phyloP scores from a whole-genome alignment of 2,329 filamentous ascomycete species.

The Paracorniculantispora psalliotae region DNA sequence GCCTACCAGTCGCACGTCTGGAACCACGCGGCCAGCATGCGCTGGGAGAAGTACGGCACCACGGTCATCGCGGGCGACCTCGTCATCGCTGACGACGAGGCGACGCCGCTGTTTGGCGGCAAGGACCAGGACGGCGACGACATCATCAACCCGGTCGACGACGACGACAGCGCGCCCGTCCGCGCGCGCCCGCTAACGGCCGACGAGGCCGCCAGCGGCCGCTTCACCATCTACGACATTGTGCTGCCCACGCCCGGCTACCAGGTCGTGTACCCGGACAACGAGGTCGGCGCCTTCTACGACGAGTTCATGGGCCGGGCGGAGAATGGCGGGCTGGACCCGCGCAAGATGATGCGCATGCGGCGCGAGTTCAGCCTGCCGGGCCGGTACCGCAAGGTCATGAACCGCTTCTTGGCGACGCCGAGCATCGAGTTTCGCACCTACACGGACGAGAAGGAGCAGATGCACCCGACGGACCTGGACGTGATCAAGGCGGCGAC shows the following conservation, averaged over 20 bases:
- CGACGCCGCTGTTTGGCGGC: conserved; percentile 38
- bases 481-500: conserved; percentile 54
- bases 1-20: conserved; percentile 94
- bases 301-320: conserved; percentile 76
- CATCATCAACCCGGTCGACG: conserved; percentile 35
- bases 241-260: conserved; percentile 91
- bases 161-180: conserved; percentile 39
- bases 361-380: conserved; percentile 86
- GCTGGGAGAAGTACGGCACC: conserved; percentile 70
- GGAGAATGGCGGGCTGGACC: conserved; percentile 73
- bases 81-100: conserved; percentile 50
- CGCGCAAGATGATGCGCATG: conserved; percentile 77
- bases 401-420: conserved; percentile 63
- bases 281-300: conserved; percentile 81
- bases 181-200: conserved; percentile 67
- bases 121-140: conserved; percentile 56
- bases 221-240: conserved; percentile 78
- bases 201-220: conserved; percentile 71
- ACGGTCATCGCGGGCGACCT: conserved; percentile 81
- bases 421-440: conserved; percentile 64
- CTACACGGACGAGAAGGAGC: conserved; percentile 68
- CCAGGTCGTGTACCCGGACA: conserved; percentile 80
- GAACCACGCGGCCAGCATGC: conserved; percentile 78
- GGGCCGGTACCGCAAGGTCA: conserved; percentile 80
- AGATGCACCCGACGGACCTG: conserved; percentile 84